Conservation (phyloP, 2,329 filamentous ascomycete genomes). For the Atkinsonella texensis region DNA sequence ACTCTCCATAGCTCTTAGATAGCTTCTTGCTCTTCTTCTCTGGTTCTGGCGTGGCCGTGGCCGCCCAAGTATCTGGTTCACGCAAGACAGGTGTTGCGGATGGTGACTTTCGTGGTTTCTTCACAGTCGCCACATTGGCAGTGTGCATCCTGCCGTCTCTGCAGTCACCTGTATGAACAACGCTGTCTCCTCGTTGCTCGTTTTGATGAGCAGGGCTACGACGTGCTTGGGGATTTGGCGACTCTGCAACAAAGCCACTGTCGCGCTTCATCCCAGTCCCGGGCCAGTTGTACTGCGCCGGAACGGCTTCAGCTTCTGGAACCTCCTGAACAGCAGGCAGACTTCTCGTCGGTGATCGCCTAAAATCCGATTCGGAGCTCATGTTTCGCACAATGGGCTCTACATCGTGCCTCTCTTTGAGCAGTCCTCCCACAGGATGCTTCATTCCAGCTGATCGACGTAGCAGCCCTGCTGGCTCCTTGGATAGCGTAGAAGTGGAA, state of each 20-base stretch:
- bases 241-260: constrained; percentile 24
- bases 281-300: constrained; percentile 10
- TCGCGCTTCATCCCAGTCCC: constrained; percentile 26
- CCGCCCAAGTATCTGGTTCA: constrained; percentile 20
- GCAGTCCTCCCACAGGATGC: constrained; percentile 17
- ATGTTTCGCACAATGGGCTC: constrained; percentile 12
- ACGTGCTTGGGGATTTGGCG: constrained; percentile 28
- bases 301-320: constrained; percentile 31
- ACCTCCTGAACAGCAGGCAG: constrained; percentile 41
- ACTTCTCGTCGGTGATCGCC: constrained; percentile 30
- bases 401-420: constrained; percentile 19
- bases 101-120: constrained; percentile 20
- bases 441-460: constrained; percentile 18
- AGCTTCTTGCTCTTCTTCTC: constrained; percentile 24
- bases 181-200: constrained; percentile 39
- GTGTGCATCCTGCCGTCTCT: constrained; percentile 20
- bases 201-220: constrained; percentile 22
- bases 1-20: constrained; percentile 19
- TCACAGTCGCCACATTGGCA: constrained; percentile 16
- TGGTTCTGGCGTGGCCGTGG: constrained; percentile 30
- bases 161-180: constrained; percentile 41
- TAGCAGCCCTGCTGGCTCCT: constrained; percentile 16
- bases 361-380: constrained; percentile 24
- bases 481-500: constrained; percentile 7
- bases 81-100: constrained; percentile 27